phyloP scores from a whole-genome alignment of 148 eudicot species.

The Cornus kousa region DNA sequence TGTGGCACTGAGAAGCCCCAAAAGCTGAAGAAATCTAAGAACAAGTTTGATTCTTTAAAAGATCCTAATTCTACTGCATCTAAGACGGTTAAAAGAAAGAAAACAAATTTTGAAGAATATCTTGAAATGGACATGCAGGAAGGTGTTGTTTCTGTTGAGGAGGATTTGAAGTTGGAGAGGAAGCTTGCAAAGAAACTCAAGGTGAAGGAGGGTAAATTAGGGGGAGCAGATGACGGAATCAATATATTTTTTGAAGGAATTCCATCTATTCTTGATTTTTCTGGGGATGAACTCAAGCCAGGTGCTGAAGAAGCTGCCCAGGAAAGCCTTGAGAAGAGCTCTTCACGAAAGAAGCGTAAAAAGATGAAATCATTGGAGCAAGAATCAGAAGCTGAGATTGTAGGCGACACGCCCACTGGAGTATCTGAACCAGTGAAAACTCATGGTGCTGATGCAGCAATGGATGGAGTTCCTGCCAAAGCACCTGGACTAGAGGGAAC shows the following conservation, averaged over 20 bases:
- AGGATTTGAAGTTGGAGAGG: slow-evolving; percentile 66
- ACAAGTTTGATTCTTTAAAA: slow-evolving; percentile 15
- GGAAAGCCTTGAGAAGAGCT: slow-evolving; percentile 8
- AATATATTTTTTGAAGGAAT: slow-evolving; percentile 54
- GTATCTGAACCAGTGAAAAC: slow-evolving; percentile 27
- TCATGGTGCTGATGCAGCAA: slow-evolving; percentile 14
- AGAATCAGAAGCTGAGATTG: slow-evolving; percentile 22
- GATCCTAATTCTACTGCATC: background rate
- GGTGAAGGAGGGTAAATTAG: slow-evolving; percentile 61
- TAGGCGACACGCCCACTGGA: slow-evolving; percentile 11
- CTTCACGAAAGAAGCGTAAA: slow-evolving; percentile 30
- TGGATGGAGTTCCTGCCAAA: slow-evolving; percentile 22
- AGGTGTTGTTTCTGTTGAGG: slow-evolving; percentile 39
- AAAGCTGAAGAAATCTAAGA: slow-evolving; percentile 4
- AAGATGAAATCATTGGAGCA: slow-evolving; percentile 30
- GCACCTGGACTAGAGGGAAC: slow-evolving; percentile 17
- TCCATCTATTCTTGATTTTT: slow-evolving; percentile 45
- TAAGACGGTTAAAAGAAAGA: slow-evolving; percentile 31
- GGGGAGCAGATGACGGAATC: slow-evolving; percentile 57
- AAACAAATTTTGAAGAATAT: slow-evolving; percentile 71
- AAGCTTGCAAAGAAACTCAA: slow-evolving; percentile 74
- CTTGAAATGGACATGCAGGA: slow-evolving; percentile 41
- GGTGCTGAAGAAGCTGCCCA: slow-evolving; percentile 14
- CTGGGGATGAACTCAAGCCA: slow-evolving; percentile 24
- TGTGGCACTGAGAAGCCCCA: slow-evolving; percentile 1